phyloP scores from a whole-genome alignment of 257 asterid genomes.

The Henckelia pumila region DNA sequence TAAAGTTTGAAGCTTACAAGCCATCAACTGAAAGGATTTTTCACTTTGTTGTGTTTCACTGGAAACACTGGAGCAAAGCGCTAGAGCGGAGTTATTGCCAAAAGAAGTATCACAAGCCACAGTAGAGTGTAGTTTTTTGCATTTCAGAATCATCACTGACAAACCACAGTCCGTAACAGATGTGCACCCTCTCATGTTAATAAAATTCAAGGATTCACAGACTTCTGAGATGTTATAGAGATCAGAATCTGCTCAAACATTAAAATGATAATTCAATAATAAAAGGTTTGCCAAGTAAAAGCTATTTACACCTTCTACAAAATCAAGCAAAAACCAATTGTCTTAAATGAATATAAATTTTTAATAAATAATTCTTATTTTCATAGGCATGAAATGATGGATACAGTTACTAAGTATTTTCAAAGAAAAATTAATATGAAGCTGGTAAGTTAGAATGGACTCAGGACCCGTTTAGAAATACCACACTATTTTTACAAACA shows the following conservation, averaged over 20 bases:
- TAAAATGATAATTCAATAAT: constrained; percentile 22
- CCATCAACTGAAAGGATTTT: constrained; percentile 31
- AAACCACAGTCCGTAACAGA: constrained; percentile 73
- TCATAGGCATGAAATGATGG: no score
- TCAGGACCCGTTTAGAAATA: no score
- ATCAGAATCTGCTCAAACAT: constrained; percentile 58
- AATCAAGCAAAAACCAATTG: neutral
- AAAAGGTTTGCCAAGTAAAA: constrained; percentile 13
- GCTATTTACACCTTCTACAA: constrained; percentile 12
- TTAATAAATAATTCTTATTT: no score
- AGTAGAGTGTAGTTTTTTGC: constrained; percentile 54
- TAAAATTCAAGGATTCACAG: constrained; percentile 51
- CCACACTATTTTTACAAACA: no score
- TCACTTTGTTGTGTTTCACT: constrained; percentile 28
- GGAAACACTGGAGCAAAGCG: constrained; percentile 55
- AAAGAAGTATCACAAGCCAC: constrained; percentile 74
- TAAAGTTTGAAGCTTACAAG: constrained; percentile 48
- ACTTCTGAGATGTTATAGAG: constrained; percentile 53
- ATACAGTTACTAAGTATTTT: no score
- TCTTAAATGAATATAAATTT: no score
- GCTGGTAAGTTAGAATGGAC: no score
- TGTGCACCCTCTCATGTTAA: constrained; percentile 72
- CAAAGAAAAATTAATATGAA: no score
- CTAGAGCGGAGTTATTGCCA: constrained; percentile 55
- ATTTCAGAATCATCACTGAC: constrained; percentile 55